Evolutionary conservation across 768 basidiomycete genomes (phyloP).

Genomic region (Xerocomellus dryophilus): DNA sequence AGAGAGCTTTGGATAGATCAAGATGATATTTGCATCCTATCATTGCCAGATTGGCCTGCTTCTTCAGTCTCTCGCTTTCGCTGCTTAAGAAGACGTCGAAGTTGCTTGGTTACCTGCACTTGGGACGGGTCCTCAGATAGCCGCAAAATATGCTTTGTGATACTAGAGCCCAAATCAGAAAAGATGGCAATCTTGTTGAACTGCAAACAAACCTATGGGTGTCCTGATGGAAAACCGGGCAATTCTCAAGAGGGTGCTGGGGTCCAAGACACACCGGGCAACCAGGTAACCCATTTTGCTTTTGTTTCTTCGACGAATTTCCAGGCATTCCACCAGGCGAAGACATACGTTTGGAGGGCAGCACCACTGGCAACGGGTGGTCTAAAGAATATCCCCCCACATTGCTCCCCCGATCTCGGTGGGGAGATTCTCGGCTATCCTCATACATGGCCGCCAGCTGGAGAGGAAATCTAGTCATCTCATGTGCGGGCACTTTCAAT

Average conservation of each 20-base stretch:
- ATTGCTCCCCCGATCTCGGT: background rate
- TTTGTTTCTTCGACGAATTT: conserved; percentile 38
- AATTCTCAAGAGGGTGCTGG: conserved; percentile 50
- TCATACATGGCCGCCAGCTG: background rate
- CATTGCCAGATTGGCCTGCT: background rate
- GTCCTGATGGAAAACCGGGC: conserved; percentile 53
- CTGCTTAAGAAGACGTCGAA: conserved; percentile 39
- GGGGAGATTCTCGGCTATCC: background rate
- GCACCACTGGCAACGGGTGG: background rate
- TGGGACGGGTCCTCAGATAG: conserved; percentile 41
- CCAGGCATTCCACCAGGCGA: conserved; percentile 30
- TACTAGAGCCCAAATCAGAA: conserved; percentile 32
- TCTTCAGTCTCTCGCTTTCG: conserved; percentile 27
- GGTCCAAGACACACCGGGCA: conserved; percentile 52
- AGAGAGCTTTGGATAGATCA: background rate
- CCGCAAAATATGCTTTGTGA: conserved; percentile 42
- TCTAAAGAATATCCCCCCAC: background rate
- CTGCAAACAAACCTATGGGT: conserved; percentile 46
- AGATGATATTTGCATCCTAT: conserved; percentile 2
- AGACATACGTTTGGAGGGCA: conserved; percentile 38
- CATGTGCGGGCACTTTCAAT: background rate
- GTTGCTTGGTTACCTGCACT: conserved; percentile 32
- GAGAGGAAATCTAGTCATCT: background rate
- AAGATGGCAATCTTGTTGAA: background rate
- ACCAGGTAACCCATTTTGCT: conserved; percentile 15